Base-by-base conservation (phyloP, 2,329 filamentous ascomycete genomes). In the Pseudopyricularia cyperi region DNA sequence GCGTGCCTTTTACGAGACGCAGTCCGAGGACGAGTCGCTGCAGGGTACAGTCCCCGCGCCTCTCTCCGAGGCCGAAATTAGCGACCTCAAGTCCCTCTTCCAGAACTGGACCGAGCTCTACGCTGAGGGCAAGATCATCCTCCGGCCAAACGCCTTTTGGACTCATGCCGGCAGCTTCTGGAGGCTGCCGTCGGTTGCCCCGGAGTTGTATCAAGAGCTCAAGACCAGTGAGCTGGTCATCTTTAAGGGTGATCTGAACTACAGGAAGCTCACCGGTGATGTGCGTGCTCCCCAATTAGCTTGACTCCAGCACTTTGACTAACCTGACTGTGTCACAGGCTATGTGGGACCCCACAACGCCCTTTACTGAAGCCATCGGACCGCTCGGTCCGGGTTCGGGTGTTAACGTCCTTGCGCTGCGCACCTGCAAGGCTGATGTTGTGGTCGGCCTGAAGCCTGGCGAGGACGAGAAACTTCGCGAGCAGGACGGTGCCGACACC, bases 221-320 rank as follows among this genome's bases (percentile, higher is more conserved):
- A 84, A 89, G 71, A 70, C 80, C 55, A 87, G 86, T 57, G 87
- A 95, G 65, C 73, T 98, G 17, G 88, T 95, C 12, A 82, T 98
- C 52, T 97, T 97, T 74, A 98, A 98, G 73, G 93, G 93, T 3
- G 93, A 98, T 64, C 66, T 98, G 59, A 98, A 98, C 70, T 98
- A 97, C 68, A 77, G 93, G 55, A 98, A 98, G 68, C 68, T 98
- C 58, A 89, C 85, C 30, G 86, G 81, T 48, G 93, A 98, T 73
- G 89, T 91, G 70, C 72, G 84, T 46, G 28, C 19, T 34, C 28
- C 24, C 32, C 17, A 14, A 22, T 33, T 55, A 22, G 28, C 9
- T 28, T 35, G 15, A 26, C 37, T 4, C 37, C 22, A 35, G 11
- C 19, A 44, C 15, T 50, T 19, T 2, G 24, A 14, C 12, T 44